Evolutionary conservation across 805 yeast species (phyloP).

Genomic region (Ogataea paradorogensis): DNA sequence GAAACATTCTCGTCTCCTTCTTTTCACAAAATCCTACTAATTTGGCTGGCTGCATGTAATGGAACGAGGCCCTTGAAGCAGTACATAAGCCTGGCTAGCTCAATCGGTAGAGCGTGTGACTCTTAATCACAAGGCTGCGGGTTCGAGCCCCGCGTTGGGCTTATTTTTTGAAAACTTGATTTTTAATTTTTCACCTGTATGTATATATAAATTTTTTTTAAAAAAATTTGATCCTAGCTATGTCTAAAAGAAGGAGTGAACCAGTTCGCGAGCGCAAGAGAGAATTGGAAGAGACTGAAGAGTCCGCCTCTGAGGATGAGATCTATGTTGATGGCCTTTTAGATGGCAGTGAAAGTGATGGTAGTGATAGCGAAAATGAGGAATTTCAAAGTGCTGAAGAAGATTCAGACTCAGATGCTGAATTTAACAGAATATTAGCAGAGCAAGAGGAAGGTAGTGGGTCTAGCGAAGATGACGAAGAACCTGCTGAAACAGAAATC

Average conservation of each 20-base stretch:
- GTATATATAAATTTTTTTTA: constrained; percentile 7
- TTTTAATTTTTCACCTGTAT: background rate
- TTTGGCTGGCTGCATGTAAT: too few species aligned
- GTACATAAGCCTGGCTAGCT: constrained; percentile 24
- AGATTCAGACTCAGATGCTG: constrained; percentile 57
- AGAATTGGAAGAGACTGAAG: constrained; percentile 12
- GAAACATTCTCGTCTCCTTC: too few species aligned
- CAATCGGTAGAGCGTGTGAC: constrained; percentile 31
- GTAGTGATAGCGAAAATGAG: constrained; percentile 26
- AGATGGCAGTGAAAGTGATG: constrained; percentile 43
- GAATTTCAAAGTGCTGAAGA: constrained; percentile 27
- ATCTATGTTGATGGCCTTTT: constrained; percentile 36
- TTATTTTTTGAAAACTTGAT: constrained; percentile 7
- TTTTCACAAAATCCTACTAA: too few species aligned
- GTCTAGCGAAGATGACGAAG: constrained; percentile 46
- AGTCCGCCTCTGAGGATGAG: constrained; percentile 23
- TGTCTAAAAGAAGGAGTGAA: constrained; percentile 6
- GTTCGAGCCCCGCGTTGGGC: constrained; percentile 31
- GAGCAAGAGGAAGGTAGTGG: constrained; percentile 33
- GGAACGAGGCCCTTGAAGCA: background rate
- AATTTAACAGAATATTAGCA: constrained; percentile 58
- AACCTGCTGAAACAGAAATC: constrained; percentile 52
- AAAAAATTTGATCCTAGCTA: constrained; percentile 8
- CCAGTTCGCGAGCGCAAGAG: constrained; percentile 11
- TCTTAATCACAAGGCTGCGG: constrained; percentile 30